Base-by-base conservation (phyloP, 129 eudicot species). In the Rutidosis leptorrhynchoides region DNA sequence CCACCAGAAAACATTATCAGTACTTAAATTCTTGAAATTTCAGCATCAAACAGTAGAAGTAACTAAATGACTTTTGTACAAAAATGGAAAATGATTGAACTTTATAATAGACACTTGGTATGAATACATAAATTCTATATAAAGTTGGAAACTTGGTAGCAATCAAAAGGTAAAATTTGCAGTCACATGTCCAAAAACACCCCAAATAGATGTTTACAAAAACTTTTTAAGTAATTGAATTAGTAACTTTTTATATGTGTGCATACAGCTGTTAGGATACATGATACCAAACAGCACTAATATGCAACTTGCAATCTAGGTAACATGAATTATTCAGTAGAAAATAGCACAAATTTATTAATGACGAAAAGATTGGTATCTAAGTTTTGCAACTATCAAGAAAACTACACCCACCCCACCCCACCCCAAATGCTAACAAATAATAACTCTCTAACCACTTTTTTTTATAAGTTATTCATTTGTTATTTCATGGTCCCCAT, bases 181-280 rank as follows among this genome's bases (percentile, higher is more conserved):
- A 33, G 23, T 69, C 66, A 69, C 66, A 42, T 66, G 26, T 17
- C 59, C 52, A 60, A 29, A 17, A 17, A 1, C 1, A 3, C 6
- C 55, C 29, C 73, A 33, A 66, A 24, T 19, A 59, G 42, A 67
- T 26, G 17, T 37, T 40, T 68, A 19, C 8, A 35, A 24, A 51
- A 6, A 9, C 32, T 1, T 10, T 68, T 60, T 68, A 8, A 60
- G 79, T 67, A 49, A 74, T 61, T 68, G 69, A 19, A 60, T 23
- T 37, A n/a, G n/a, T 57, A 57, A n/a, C 11, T 46, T 25, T 45
- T 57, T 49, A 26, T 57, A 17, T 32, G 32, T 15, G 60, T 64
- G 46, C 68, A 70, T 65, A 80, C 84, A 80, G 84, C 84, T 80
- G 84, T 80, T 80, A 27, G 19, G 75, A 65, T 56, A 56, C 77